Percentiles rank a stretch among this genome's conserved stretches.
phyloP scores from a whole-genome alignment of 1,284 basidiomycete species.

The Spongiforma sp. region DNA sequence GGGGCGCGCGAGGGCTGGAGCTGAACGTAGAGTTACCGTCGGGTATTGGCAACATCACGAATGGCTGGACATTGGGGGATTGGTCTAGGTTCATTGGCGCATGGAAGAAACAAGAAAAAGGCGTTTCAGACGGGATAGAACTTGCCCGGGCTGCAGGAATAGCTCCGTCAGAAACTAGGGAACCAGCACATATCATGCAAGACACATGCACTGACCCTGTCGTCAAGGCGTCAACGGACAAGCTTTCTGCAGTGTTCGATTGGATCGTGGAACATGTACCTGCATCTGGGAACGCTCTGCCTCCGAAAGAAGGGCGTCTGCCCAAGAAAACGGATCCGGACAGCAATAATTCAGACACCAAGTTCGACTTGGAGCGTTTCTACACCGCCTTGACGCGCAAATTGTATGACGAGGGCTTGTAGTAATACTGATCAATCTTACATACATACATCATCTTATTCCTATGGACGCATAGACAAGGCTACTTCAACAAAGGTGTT shows the following conservation, averaged over 20 bases:
- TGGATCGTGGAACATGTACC: slow-evolving; percentile 80
- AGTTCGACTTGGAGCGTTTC: slow-evolving; percentile 75
- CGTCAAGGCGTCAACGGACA: slow-evolving; percentile 70
- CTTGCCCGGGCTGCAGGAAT: slow-evolving; percentile 22
- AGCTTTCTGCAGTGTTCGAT: slow-evolving; percentile 73
- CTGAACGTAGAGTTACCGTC: slow-evolving; percentile 64
- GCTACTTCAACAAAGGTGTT: slow-evolving; percentile 1
- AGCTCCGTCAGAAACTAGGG: slow-evolving; percentile 12
- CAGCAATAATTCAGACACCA: slow-evolving; percentile 56
- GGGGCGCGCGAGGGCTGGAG: slow-evolving; percentile 79
- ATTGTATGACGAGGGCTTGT: slow-evolving; percentile 82
- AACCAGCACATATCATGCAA: slow-evolving; percentile 34
- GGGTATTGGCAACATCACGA: slow-evolving; percentile 40
- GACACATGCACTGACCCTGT: slow-evolving; percentile 56
- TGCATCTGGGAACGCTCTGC: slow-evolving; percentile 16
- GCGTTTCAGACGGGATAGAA: slow-evolving; percentile 18
- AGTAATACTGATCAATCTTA: slow-evolving; percentile 22
- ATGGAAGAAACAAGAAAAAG: slow-evolving; percentile 60
- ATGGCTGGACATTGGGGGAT: slow-evolving; percentile 63
- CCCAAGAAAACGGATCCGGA: slow-evolving; percentile 25
- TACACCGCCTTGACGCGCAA: slow-evolving; percentile 78
- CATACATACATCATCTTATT: neutral
- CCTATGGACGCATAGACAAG: neutral
- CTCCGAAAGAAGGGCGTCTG: slow-evolving; percentile 32
- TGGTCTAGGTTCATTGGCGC: slow-evolving; percentile 65